A percentile compares a stretch with the other conserved stretches of the same genome.
Evolutionary conservation across 2,329 filamentous ascomycete genomes (phyloP).

Genomic region (Orbilia javanica): DNA sequence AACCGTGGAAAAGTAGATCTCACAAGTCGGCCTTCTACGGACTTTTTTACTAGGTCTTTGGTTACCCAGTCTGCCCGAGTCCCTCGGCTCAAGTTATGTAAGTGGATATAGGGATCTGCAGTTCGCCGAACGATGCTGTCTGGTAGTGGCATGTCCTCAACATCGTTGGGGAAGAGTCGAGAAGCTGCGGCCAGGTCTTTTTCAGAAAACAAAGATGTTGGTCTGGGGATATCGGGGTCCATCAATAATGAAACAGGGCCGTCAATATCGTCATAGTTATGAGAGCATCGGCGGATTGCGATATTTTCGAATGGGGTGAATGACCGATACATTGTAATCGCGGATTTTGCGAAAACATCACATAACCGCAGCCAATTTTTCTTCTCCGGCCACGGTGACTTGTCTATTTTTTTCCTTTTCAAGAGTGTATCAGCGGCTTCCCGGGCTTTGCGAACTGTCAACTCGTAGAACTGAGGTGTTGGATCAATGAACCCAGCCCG

Average conservation of each 20-base stretch:
- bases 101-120: not conserved
- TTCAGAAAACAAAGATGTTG: not conserved
- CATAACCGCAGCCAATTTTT: not conserved
- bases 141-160: not conserved
- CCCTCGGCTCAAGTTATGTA: not conserved
- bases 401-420: not conserved
- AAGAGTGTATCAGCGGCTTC: not conserved
- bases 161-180: not conserved
- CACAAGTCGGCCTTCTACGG: not conserved
- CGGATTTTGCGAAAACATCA: constrained; percentile 36
- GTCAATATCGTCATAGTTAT: constrained; percentile 15
- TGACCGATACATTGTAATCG: constrained; percentile 30
- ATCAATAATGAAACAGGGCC: constrained; percentile 17
- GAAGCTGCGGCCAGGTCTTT: not conserved
- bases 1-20: not conserved
- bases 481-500: constrained; percentile 22
- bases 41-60: not conserved
- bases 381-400: constrained; percentile 25
- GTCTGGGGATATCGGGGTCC: not conserved
- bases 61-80: not conserved
- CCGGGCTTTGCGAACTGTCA: not conserved
- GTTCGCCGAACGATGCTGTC: not conserved
- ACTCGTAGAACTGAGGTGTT: constrained; percentile 13
- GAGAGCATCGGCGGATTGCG: constrained; percentile 22
- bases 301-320: constrained; percentile 31